phyloP scores from a whole-genome alignment of 1,284 basidiomycete genomes.

The Singerocomus rubriflavus region DNA sequence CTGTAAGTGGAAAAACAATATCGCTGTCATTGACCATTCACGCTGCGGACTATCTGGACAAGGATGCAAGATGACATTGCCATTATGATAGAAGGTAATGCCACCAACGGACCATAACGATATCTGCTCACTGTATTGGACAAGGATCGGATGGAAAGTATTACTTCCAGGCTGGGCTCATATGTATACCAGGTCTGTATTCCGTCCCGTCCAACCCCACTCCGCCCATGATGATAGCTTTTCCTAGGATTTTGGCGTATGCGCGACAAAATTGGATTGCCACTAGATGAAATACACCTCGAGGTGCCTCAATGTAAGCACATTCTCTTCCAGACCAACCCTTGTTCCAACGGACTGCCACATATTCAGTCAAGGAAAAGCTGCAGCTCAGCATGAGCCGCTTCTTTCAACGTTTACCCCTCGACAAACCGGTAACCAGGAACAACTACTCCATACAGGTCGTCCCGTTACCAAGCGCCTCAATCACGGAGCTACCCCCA shows the following conservation, averaged over 20 bases:
- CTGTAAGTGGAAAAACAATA: constrained; percentile 45
- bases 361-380: constrained; percentile 56
- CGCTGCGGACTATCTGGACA: neutral
- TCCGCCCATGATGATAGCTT: neutral
- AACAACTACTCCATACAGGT: constrained; percentile 73
- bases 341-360: neutral
- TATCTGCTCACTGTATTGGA: constrained; percentile 2
- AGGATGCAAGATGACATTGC: constrained; percentile 73
- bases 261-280: constrained; percentile 71
- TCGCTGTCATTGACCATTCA: neutral
- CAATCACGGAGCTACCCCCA: constrained; percentile 6
- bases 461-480: constrained; percentile 32
- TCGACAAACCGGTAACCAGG: constrained; percentile 68
- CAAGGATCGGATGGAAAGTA: constrained; percentile 61
- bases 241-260: constrained; percentile 71
- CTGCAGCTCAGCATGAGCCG: constrained; percentile 63
- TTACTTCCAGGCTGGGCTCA: constrained; percentile 71
- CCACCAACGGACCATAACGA: neutral
- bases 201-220: neutral
- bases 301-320: constrained; percentile 68
- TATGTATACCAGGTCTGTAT: constrained; percentile 57
- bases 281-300: constrained; percentile 69
- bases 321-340: neutral
- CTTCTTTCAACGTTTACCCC: constrained; percentile 63
- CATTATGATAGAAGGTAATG: constrained; percentile 68